phyloP scores from a whole-genome alignment of 106 monocot genomes.

The Chionographis japonica region DNA sequence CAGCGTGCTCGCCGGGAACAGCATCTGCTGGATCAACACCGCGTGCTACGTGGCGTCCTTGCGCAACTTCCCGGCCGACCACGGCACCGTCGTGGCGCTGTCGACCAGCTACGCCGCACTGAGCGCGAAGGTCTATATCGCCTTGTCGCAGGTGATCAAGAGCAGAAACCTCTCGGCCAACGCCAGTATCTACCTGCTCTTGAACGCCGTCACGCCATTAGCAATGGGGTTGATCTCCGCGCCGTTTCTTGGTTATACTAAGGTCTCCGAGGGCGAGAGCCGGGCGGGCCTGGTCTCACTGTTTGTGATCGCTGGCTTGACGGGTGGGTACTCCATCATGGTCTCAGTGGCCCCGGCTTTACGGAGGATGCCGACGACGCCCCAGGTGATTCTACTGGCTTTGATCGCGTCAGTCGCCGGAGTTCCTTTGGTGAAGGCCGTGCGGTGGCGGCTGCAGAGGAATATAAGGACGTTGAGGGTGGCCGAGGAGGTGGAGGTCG shows the following conservation, averaged over 20 bases:
- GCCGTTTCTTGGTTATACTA: background rate
- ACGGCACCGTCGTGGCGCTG: slow-evolving; percentile 3
- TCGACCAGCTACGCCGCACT: slow-evolving; percentile 11
- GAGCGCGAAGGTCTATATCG: slow-evolving; percentile 2
- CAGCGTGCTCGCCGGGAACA: slow-evolving; percentile 7
- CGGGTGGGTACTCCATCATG: background rate
- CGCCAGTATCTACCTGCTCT: slow-evolving; percentile 6
- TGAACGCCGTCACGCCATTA: slow-evolving; percentile 10
- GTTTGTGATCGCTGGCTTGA: background rate
- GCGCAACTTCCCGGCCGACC: slow-evolving; percentile 8
- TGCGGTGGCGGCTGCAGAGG: background rate
- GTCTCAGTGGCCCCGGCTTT: background rate
- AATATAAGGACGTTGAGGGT: background rate
- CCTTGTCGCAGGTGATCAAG: background rate
- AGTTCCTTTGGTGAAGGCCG: background rate
- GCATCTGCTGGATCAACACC: slow-evolving; percentile 29
- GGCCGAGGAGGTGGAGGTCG: background rate
- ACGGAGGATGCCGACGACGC: background rate
- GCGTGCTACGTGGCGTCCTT: slow-evolving; percentile 15
- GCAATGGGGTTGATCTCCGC: background rate
- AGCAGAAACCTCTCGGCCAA: too few species aligned
- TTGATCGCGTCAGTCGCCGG: background rate
- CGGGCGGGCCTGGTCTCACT: background rate
- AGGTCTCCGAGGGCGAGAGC: background rate
- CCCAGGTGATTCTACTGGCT: background rate